Conservation (phyloP, 495 filamentous ascomycete genomes). For the Xylaria scruposa region DNA sequence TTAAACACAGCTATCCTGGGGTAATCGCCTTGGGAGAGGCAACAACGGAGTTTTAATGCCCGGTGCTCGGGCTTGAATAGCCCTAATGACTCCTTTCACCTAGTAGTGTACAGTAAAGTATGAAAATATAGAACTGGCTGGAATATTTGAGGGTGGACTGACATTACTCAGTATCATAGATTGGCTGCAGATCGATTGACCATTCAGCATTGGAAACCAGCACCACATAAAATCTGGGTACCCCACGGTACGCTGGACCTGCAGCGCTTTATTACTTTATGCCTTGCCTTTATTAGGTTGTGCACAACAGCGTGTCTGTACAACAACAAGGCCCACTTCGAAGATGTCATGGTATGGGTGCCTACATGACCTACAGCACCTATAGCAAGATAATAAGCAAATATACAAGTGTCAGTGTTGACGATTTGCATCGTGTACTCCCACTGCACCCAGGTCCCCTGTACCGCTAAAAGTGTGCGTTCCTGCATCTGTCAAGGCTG, state of each 20-base stretch:
- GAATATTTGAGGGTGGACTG: not conserved
- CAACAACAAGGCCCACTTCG: not conserved
- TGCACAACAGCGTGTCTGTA: not conserved
- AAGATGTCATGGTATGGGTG: not conserved
- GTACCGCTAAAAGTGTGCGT: not conserved
- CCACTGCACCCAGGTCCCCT: not conserved
- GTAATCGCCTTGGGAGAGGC: not conserved
- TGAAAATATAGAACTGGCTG: not conserved
- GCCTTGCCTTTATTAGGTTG: slow-evolving; percentile 4
- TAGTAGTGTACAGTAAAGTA: not conserved
- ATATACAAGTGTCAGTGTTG: not conserved
- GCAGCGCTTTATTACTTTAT: slow-evolving; percentile 14
- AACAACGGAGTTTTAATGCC: not conserved
- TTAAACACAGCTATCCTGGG: not conserved
- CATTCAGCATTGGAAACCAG: slow-evolving; percentile 7
- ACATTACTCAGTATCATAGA: not conserved
- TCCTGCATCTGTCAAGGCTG: not conserved
- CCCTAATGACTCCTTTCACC: not conserved
- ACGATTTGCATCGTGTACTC: slow-evolving; percentile 1
- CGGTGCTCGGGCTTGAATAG: not conserved
- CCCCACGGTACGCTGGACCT: slow-evolving; percentile 19
- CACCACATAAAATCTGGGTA: slow-evolving; percentile 2
- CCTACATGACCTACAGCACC: no score
- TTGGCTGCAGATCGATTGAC: slow-evolving; percentile 4
- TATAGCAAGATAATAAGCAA: not conserved